Evolutionary conservation across 805 yeast genomes (phyloP), one percentile per base, ranked within the genome.

Genomic region (Teunomyces stri): DNA sequence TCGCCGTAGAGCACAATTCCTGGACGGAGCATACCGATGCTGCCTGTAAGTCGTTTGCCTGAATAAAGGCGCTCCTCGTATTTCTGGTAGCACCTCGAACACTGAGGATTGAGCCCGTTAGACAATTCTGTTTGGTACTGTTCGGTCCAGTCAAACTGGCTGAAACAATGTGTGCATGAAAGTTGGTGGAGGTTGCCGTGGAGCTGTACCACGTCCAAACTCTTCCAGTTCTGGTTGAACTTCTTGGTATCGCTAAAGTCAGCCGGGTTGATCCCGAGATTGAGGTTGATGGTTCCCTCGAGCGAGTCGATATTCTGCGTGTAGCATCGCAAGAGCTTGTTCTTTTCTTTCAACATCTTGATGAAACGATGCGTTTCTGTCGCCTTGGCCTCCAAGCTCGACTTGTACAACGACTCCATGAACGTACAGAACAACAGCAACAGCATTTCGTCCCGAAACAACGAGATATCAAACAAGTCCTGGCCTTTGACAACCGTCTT

Each of bases 261-360:
- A 36, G 57, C 50, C 11, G 67, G 56, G 34, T 74, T 71, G 21
- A 72, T 68, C 2, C 91, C 90, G 42, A 84, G 72, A 33, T 73
- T 75, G 47, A 91, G 69, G 18, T 88, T 85, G 21, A 85, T 74
- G 41, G 72, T 69, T 42, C 81, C 69, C 60, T 92, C 98, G 30
- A 92, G 70, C 0, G 96, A 91, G 64, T 92, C 99, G 49, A 92
- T 92, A 62, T 92, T 92, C 60, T 94, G 98, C 1, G 98, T 92
- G 63, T 92, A 92, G 67, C 97, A 89, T 48, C 96, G 72, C 42
- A 90, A 64, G 39, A 91, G 75, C 65, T 85, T 85, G 50, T 78
- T 81, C 60, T 79, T 79, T 46, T 76, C 82, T 57, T 79, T 81
- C 46, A 85, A 64, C 37, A 72, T 74, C 46, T 74, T 75, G 36